These are phyloP conservation scores for Turritis glabra DNA, from an alignment of 345 rosid species.

Conservation along the genomic window DNA sequence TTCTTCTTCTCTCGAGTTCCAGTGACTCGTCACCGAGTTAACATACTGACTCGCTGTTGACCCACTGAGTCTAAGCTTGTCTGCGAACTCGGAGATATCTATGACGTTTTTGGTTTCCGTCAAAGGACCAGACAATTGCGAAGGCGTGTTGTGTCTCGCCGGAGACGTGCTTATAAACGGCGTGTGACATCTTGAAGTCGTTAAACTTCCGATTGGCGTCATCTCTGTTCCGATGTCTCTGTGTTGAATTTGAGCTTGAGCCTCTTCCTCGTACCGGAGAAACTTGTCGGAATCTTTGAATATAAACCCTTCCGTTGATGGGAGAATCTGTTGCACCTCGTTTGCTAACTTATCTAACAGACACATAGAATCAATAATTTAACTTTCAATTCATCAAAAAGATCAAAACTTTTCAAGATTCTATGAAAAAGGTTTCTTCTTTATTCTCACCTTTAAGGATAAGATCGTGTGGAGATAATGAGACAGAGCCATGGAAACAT, in stretches of 20 bases:
- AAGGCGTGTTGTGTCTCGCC: constrained; percentile 92
- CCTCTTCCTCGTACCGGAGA: constrained; percentile 31
- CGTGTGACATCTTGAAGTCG: constrained; percentile 80
- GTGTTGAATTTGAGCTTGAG: constrained; percentile 49
- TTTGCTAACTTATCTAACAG: constrained; percentile 74
- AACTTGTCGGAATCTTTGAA: constrained; percentile 56
- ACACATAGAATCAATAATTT: constrained; percentile 17
- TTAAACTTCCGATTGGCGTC: constrained; percentile 86
- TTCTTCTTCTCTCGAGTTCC: constrained; percentile 96
- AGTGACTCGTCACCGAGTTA: constrained; percentile 61
- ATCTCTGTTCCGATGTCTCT: constrained; percentile 88
- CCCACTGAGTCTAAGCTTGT: constrained; percentile 65
- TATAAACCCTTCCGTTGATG: constrained; percentile 77
- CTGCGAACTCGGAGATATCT: constrained; percentile 61
- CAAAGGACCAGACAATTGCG: constrained; percentile 81
- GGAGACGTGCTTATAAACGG: constrained; percentile 76
- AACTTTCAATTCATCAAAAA: constrained; percentile 11
- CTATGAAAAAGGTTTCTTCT: not conserved
- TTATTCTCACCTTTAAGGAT: constrained; percentile 70
- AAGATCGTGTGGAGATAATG: constrained; percentile 48
- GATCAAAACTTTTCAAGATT: constrained; percentile 7
- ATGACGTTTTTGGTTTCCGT: constrained; percentile 46
- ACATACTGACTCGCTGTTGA: constrained; percentile 41
- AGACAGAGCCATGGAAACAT: constrained; percentile 47
- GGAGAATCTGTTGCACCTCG: constrained; percentile 59